Evolutionary conservation across 139 green algal species (phyloP).

Genomic region (Coelastrella sp.): DNA sequence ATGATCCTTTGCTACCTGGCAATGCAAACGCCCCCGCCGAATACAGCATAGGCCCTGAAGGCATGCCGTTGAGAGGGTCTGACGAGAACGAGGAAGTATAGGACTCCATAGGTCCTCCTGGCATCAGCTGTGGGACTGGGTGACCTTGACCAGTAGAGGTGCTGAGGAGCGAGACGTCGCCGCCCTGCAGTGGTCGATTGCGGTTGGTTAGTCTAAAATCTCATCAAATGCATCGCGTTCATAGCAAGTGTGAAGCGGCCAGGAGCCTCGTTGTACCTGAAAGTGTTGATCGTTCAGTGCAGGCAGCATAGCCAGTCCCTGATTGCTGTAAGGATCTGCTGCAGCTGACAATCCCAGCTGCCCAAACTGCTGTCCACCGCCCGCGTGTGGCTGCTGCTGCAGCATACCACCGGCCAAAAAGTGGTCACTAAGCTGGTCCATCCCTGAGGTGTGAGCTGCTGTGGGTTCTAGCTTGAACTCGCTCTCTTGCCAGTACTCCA

Average conservation of each 20-base stretch:
- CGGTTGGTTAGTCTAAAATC: too few relatives aligned
- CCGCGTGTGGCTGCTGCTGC: conserved; percentile 12
- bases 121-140: conserved; percentile 21
- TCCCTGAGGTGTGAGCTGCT: background rate
- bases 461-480: conserved; percentile 19
- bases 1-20: background rate
- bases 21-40: conserved; percentile 2
- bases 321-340: conserved; percentile 26
- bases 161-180: conserved; percentile 15
- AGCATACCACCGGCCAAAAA: background rate
- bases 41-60: conserved; percentile 21
- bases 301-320: conserved; percentile 5
- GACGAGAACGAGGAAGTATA: conserved; percentile 20
- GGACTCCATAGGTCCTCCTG: background rate
- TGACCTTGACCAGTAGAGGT: conserved; percentile 16
- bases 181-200: background rate
- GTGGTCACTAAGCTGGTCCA: conserved; percentile 23
- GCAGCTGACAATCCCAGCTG: conserved; percentile 15
- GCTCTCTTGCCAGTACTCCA: conserved; percentile 31
- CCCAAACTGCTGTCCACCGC: background rate
- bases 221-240: background rate
- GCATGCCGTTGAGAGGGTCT: background rate
- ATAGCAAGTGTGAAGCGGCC: too few relatives aligned
- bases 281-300: conserved; percentile 14
- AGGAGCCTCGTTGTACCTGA: background rate